Conservation (phyloP, 2,329 filamentous ascomycete genomes). For the Exophiala lecanii-corni region DNA sequence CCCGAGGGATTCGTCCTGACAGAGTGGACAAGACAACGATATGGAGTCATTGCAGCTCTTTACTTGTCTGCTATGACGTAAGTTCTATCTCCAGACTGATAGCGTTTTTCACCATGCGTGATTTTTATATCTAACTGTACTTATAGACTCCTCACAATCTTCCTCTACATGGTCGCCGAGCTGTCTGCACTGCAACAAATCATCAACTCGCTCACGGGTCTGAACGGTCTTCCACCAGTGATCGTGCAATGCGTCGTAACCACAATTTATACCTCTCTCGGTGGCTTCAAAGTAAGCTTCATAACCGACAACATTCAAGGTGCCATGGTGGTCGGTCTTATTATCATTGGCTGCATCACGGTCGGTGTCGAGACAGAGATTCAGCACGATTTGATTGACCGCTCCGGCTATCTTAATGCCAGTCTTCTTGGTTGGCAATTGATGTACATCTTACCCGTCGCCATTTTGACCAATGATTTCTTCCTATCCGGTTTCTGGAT, state of each 20-base stretch:
- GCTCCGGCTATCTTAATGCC: constrained; percentile 64
- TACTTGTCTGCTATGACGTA: constrained; percentile 71
- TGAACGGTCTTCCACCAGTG: constrained; percentile 68
- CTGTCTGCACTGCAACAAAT: constrained; percentile 78
- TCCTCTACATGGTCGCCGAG: constrained; percentile 83
- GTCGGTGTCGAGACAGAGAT: constrained; percentile 72
- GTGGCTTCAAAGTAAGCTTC: constrained; percentile 80
- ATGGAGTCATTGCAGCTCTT: constrained; percentile 63
- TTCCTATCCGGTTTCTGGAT: constrained; percentile 83
- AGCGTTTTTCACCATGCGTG: constrained; percentile 12
- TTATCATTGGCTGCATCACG: constrained; percentile 72
- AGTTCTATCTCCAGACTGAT: constrained; percentile 15
- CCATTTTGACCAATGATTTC: constrained; percentile 79
- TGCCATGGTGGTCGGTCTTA: constrained; percentile 68
- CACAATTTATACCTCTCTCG: constrained; percentile 77
- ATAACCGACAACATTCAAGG: constrained; percentile 79
- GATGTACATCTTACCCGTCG: constrained; percentile 76
- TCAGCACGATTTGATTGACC: constrained; percentile 61
- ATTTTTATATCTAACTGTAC: constrained; percentile 3
- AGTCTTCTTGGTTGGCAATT: constrained; percentile 78
- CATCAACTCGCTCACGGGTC: constrained; percentile 66
- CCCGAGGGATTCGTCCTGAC: constrained; percentile 81
- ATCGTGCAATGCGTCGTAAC: constrained; percentile 75
- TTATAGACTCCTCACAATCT: constrained; percentile 64
- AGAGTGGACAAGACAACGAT: constrained; percentile 77